These are phyloP conservation scores for Penicillium silybi DNA, from an alignment of 495 filamentous ascomycete genomes.

Conservation along the genomic window DNA sequence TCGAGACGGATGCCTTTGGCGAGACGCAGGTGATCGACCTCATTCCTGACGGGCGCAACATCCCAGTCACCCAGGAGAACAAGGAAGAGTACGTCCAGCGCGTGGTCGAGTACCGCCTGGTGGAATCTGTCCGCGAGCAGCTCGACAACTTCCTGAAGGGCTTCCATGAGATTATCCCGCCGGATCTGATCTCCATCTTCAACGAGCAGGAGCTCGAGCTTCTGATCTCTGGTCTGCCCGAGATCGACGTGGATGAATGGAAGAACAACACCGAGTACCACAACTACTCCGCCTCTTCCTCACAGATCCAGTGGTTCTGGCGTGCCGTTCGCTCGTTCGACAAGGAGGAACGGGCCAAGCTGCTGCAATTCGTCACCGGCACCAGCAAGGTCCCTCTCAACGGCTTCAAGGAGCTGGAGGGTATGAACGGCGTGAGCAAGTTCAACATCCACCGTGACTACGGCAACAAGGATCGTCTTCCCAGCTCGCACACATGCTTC, in stretches of 20 bases:
- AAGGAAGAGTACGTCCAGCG: constrained; percentile 95
- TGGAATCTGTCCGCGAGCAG: constrained; percentile 87
- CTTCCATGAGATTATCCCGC: constrained; percentile 97
- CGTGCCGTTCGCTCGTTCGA: constrained; percentile 95
- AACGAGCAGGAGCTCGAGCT: constrained; percentile 97
- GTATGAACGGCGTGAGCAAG: constrained; percentile 96
- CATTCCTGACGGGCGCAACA: constrained; percentile 79
- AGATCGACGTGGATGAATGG: constrained; percentile 98
- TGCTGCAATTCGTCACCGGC: constrained; percentile 97
- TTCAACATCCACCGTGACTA: constrained; percentile 99
- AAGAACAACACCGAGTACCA: constrained; percentile 98
- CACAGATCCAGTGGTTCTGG: constrained; percentile 99
- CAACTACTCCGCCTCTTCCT: constrained; percentile 90
- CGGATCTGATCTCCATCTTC: constrained; percentile 94
- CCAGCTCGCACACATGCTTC: constrained; percentile 97
- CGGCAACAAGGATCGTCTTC: constrained; percentile 93
- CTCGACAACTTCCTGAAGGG: constrained; percentile 93
- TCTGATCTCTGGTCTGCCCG: constrained; percentile 92
- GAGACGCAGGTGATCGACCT: constrained; percentile 84
- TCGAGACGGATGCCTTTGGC: constrained; percentile 90
- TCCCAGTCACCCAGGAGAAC: constrained; percentile 94
- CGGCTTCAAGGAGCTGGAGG: constrained; percentile 97
- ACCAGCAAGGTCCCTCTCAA: constrained; percentile 98
- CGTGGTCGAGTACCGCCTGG: constrained; percentile 89
- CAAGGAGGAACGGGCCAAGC: constrained; percentile 96